A percentile compares a stretch with the other conserved stretches of the same genome.
These are phyloP conservation scores for Scedosporium aurantiacum DNA, from an alignment of 2,329 filamentous ascomycete genomes.

Conservation along the genomic window DNA sequence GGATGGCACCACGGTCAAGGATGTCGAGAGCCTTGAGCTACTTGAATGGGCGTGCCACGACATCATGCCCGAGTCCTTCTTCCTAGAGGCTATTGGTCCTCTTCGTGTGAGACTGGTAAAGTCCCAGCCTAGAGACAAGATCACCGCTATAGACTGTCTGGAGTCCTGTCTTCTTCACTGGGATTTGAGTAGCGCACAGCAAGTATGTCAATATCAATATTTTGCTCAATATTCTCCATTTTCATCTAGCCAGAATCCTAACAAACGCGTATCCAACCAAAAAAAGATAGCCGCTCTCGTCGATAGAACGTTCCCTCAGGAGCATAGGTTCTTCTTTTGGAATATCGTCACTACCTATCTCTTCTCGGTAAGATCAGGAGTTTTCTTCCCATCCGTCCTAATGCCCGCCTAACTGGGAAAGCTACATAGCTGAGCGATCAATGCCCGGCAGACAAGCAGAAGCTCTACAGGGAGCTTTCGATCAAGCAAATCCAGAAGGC, in stretches of 20 bases:
- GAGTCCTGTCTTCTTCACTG: conserved; percentile 42
- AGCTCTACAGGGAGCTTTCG: conserved; percentile 39
- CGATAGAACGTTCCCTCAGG: conserved; percentile 38
- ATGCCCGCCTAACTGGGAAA: neutral
- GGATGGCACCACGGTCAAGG: conserved; percentile 33
- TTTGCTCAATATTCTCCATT: neutral
- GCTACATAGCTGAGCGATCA: conserved; percentile 31
- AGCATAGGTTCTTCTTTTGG: conserved; percentile 40
- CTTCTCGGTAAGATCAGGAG: conserved; percentile 31
- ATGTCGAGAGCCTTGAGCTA: conserved; percentile 40
- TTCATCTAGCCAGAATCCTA: neutral
- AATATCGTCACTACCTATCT: conserved; percentile 43
- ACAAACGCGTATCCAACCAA: conserved; percentile 1
- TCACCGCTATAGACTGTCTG: conserved; percentile 30
- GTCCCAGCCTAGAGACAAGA: conserved; percentile 36
- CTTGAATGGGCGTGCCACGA: conserved; percentile 42
- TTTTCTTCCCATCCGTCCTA: no score
- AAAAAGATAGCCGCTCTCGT: conserved; percentile 41
- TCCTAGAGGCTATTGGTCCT: conserved; percentile 35
- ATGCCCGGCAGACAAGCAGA: conserved; percentile 35
- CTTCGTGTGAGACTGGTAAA: conserved; percentile 39
- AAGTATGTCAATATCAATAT: conserved; percentile 24
- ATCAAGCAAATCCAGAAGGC: conserved; percentile 40
- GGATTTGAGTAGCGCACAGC: conserved; percentile 46
- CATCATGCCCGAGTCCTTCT: conserved; percentile 27